Conservation (phyloP, 179 eudicot genomes). For the Beta macrorhiza region DNA sequence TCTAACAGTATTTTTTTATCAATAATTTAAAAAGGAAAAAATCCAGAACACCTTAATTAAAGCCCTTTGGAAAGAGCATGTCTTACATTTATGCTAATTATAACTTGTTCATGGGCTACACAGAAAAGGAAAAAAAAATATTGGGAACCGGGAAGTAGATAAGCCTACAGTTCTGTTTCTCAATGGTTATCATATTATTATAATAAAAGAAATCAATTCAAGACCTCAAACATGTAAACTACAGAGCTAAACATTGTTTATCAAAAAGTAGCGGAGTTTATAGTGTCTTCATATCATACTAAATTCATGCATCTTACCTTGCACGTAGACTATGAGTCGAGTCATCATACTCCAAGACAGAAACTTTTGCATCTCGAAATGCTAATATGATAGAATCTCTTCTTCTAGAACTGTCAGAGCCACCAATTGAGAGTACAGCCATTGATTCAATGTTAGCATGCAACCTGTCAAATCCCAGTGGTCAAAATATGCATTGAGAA, state of each 20-base stretch:
- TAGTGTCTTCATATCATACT: background rate
- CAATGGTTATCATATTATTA: background rate
- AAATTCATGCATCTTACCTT: conserved; percentile 51
- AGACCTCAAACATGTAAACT: background rate
- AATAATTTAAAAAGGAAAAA: background rate
- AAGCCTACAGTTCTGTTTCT: background rate
- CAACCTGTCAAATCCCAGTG: conserved; percentile 52
- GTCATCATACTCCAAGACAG: conserved; percentile 89
- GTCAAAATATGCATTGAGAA: background rate
- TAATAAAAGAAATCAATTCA: background rate
- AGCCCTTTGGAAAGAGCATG: background rate
- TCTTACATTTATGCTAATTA: background rate
- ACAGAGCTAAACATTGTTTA: background rate
- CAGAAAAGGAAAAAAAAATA: background rate
- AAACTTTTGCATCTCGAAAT: conserved; percentile 79
- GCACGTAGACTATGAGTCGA: conserved; percentile 72
- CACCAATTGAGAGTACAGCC: conserved; percentile 57
- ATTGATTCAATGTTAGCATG: conserved; percentile 89
- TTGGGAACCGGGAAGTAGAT: background rate
- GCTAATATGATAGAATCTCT: conserved; percentile 86
- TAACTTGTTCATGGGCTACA: background rate
- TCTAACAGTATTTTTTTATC: too few species aligned
- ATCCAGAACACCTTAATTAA: background rate
- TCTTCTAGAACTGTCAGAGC: conserved; percentile 64
- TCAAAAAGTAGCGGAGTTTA: background rate